Conservation (phyloP, 371 early-diverging fungal genomes). For the Lichtheimia ornata region DNA sequence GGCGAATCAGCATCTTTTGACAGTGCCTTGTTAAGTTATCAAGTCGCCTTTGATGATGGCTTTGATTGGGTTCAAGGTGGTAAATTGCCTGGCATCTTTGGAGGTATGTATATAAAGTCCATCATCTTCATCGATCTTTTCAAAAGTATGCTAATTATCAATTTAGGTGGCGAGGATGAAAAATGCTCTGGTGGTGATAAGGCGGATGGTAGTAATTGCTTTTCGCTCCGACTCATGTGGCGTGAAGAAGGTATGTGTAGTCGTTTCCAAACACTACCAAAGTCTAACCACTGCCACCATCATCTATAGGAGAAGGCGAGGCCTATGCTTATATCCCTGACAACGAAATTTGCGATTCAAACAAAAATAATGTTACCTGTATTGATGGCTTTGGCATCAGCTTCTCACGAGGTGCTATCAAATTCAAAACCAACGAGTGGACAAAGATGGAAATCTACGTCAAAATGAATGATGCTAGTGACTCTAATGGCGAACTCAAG, state of each 20-base stretch:
- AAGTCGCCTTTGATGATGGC: conserved; percentile 54
- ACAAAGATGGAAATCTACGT: conserved; percentile 47
- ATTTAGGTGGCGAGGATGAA: conserved; percentile 33
- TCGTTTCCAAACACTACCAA: too few species aligned
- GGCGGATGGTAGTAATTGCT: conserved; percentile 44
- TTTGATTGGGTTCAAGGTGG: conserved; percentile 62
- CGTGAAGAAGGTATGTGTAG: conserved; percentile 51
- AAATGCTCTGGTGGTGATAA: conserved; percentile 53
- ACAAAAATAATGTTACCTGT: conserved; percentile 25
- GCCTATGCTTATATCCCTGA: conserved; percentile 54
- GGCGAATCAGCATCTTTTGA: conserved; percentile 28
- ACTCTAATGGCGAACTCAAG: conserved; percentile 41
- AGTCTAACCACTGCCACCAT: not conserved
- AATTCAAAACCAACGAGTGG: conserved; percentile 41
- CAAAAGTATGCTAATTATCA: too few species aligned
- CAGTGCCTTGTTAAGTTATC: conserved; percentile 52
- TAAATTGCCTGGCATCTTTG: conserved; percentile 56
- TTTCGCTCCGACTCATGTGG: conserved; percentile 56
- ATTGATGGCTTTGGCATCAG: conserved; percentile 51
- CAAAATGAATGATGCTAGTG: conserved; percentile 40
- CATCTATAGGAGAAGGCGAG: conserved; percentile 24
- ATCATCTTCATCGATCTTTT: too few species aligned
- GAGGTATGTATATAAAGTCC: conserved; percentile 22
- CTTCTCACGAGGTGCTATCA: conserved; percentile 48
- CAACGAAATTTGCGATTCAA: conserved; percentile 30